Evolutionary conservation across 2,329 filamentous ascomycete species (phyloP).

Genomic region (Fusarium secorum): DNA sequence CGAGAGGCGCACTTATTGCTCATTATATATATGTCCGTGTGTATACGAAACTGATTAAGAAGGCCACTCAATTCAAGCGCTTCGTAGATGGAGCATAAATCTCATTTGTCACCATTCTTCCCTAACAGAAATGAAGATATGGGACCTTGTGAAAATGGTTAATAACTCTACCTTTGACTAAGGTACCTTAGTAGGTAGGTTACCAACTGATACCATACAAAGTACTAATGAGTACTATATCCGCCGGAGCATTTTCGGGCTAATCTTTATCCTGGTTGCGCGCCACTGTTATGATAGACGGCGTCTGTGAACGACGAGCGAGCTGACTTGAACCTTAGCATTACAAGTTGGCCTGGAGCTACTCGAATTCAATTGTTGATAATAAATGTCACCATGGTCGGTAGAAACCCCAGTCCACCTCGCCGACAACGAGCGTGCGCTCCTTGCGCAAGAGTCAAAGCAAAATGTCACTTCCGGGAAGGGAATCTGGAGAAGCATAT

Average conservation of each 20-base stretch:
- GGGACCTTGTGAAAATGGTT: not conserved
- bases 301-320: not conserved
- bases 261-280: not conserved
- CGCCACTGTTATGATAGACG: not conserved
- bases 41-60: not conserved
- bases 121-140: not conserved
- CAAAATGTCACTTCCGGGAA: slow-evolving; percentile 43
- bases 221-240: not conserved
- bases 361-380: no score
- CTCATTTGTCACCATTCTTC: not conserved
- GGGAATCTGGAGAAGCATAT: slow-evolving; percentile 33
- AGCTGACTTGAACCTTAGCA: not conserved
- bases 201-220: not conserved
- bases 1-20: not conserved
- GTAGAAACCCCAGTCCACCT: slow-evolving; percentile 39
- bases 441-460: slow-evolving; percentile 42
- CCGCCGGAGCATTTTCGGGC: not conserved
- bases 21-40: not conserved
- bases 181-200: not conserved
- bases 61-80: not conserved
- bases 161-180: not conserved
- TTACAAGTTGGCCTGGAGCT: not conserved
- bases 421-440: slow-evolving; percentile 44
- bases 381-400: slow-evolving; percentile 3
- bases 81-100: not conserved